Conservation (phyloP, 108 stramenopile genomes). For the Aureococcus anophagefferens region DNA sequence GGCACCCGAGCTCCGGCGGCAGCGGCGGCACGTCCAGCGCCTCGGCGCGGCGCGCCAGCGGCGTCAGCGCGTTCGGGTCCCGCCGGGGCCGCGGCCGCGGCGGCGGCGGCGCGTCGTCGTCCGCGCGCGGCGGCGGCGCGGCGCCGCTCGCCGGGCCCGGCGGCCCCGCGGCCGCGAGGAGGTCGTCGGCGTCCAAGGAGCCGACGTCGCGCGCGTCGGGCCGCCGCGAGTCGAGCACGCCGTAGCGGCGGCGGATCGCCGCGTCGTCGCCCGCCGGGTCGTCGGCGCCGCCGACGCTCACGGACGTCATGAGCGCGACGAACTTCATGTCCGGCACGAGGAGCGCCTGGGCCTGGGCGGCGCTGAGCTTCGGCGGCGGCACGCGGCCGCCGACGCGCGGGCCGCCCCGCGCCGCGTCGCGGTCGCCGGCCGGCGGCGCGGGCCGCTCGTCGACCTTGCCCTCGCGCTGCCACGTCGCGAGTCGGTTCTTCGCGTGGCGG, state of each 20-base stretch:
- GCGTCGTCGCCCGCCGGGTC: neutral
- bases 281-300: neutral
- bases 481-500: too few relatives aligned
- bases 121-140: too few relatives aligned
- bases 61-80: too few relatives aligned
- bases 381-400: neutral
- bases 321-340: constrained; percentile 36
- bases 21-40: constrained; percentile 62
- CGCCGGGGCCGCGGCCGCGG: too few relatives aligned
- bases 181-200: too few relatives aligned
- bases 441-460: too few relatives aligned
- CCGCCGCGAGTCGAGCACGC: neutral
- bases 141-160: too few relatives aligned
- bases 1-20: constrained; percentile 45
- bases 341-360: neutral
- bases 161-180: neutral
- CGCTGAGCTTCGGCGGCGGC: neutral
- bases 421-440: neutral
- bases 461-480: too few relatives aligned
- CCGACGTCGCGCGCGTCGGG: too few relatives aligned
- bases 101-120: too few relatives aligned
- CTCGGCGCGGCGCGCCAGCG: neutral
- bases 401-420: neutral
- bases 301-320: neutral
- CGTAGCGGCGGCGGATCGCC: neutral